Conservation (phyloP, 2,329 filamentous ascomycete genomes). For the Xylariaceae sp. region DNA sequence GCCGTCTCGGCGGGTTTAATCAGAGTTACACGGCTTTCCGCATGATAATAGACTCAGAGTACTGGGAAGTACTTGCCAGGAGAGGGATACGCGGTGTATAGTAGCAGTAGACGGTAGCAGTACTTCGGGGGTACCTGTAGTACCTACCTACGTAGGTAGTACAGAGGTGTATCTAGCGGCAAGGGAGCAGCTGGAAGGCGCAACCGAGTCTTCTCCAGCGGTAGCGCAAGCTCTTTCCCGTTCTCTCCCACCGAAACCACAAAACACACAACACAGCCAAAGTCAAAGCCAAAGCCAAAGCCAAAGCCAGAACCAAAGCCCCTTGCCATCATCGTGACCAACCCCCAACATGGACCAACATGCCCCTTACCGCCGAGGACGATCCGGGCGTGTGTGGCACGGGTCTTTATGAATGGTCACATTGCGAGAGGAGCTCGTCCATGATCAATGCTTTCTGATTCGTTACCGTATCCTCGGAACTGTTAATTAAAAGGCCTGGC, state of each 20-base stretch:
- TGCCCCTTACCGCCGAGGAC: no score
- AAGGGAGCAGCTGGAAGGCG: no score
- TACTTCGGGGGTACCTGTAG: background rate
- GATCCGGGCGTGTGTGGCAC: constrained; percentile 4
- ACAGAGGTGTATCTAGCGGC: background rate
- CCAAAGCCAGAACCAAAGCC: no score
- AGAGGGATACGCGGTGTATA: background rate
- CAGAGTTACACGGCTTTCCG: background rate
- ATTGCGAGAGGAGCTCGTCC: constrained; percentile 27
- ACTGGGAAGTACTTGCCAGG: background rate
- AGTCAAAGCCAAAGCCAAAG: no score
- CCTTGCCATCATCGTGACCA: no score
- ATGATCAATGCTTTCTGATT: constrained; percentile 26
- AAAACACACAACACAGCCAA: no score
- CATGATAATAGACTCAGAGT: background rate
- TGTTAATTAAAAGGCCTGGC: constrained; percentile 19
- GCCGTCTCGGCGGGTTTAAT: constrained; percentile 8
- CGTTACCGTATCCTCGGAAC: constrained; percentile 27
- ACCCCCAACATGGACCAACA: no score
- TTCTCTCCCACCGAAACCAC: no score
- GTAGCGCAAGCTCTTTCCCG: background rate
- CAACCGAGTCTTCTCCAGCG: no score
- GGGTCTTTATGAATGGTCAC: constrained; percentile 17
- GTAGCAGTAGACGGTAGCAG: background rate
- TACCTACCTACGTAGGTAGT: background rate